Evolutionary conservation across 768 basidiomycete species (phyloP), one percentile per base, ranked within the genome.

Genomic region (Tricholoma terreum): DNA sequence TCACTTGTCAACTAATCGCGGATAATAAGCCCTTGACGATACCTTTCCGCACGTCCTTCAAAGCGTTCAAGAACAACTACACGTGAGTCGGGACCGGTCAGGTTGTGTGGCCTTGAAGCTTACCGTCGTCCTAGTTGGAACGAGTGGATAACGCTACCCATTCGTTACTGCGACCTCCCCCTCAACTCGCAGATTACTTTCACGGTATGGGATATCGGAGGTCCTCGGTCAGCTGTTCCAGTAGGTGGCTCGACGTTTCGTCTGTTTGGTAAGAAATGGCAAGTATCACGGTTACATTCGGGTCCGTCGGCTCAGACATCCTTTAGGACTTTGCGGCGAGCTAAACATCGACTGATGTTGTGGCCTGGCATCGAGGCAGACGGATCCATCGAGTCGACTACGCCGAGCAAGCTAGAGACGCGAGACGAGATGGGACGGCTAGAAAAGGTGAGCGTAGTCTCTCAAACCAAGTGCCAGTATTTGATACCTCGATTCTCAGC

Each of bases 161-260:
- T 97, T 66, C 86, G 87, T 27, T 97, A 96, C 63, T 93, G 94
- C 59, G 94, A 97, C 67, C 77, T 99, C n/a, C 93, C 94, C 0
- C 72, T 93, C 49, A 89, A 77, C 68, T 86, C 94, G 1, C 94
- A 97, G 65, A 80, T 99, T 52, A 89, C 90, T 0, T 90, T 98
- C 65, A 98, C 97, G 0, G 88, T 98, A 6, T 98, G 94, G 91
- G 95, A 98, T 67, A 94, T 94, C 57, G 89, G 86, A 35, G 90
- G 91, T 0, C 87, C 93, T 21, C 82, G 92, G 6, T 77, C 81
- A 46, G 86, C 92, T 2, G 78, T 84, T 15, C 90, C 94, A 6
- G 87, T 98, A 4, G 97, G 96, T 30, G 96, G 95, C 0, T 85
- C 94, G 3, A 97, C 94, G 0, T 89, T 98, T 67, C 80, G 84